phyloP scores from a whole-genome alignment of 2,329 filamentous ascomycete genomes.

The Trichoderma citrinoviride region DNA sequence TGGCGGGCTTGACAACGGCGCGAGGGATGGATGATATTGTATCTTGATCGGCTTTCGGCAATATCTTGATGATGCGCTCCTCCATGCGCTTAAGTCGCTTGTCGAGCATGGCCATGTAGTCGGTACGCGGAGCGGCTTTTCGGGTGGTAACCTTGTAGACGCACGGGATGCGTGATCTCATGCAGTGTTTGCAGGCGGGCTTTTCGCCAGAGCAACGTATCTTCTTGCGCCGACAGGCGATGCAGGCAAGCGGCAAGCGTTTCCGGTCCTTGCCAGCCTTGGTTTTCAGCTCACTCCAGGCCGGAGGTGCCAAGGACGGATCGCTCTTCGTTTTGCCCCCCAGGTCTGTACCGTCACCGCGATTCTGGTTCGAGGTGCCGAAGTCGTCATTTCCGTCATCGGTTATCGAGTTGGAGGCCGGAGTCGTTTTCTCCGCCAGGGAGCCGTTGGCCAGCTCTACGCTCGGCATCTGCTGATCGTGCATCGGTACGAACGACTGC shows the following conservation, averaged over 20 bases:
- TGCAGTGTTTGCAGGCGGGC: slow-evolving; percentile 93
- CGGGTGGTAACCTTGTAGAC: slow-evolving; percentile 96
- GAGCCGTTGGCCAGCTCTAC: slow-evolving; percentile 47
- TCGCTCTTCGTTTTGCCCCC: slow-evolving; percentile 55
- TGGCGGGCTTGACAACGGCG: slow-evolving; percentile 78
- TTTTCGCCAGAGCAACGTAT: slow-evolving; percentile 98
- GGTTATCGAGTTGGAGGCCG: slow-evolving; percentile 44
- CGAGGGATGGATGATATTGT: slow-evolving; percentile 65
- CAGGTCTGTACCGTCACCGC: slow-evolving; percentile 53
- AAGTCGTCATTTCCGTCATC: slow-evolving; percentile 61
- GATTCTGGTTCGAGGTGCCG: slow-evolving; percentile 46
- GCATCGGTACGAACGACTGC: slow-evolving; percentile 28
- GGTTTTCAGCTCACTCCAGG: slow-evolving; percentile 82
- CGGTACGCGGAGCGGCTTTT: slow-evolving; percentile 89
- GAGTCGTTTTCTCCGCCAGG: slow-evolving; percentile 44
- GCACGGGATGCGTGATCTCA: slow-evolving; percentile 87
- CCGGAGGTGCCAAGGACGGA: slow-evolving; percentile 57
- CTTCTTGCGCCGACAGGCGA: slow-evolving; percentile 94
- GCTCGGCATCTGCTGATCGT: slow-evolving; percentile 30
- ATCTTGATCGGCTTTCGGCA: slow-evolving; percentile 81
- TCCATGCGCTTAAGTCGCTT: slow-evolving; percentile 96
- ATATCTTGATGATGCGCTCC: slow-evolving; percentile 91
- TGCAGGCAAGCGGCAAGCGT: slow-evolving; percentile 86
- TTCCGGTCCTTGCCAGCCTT: slow-evolving; percentile 96
- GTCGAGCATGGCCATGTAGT: slow-evolving; percentile 99